phyloP scores from a whole-genome alignment of 495 filamentous ascomycete genomes.

The Tuber magnatum region DNA sequence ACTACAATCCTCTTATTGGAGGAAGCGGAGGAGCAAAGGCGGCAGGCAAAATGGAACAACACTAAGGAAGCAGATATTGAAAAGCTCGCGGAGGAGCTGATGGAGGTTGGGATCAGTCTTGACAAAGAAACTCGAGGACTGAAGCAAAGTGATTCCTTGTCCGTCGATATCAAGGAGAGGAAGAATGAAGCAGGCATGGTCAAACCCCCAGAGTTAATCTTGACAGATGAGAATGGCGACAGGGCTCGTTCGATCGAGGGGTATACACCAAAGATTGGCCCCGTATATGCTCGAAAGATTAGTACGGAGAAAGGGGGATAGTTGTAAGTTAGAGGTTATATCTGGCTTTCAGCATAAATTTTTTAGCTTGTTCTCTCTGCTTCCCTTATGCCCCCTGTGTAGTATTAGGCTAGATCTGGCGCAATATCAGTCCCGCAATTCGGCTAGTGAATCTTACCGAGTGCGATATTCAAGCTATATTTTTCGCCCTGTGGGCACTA shows the following conservation, averaged over 20 bases:
- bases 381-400: neutral
- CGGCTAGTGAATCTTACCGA: neutral
- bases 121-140: constrained; percentile 29
- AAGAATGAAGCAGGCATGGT: neutral
- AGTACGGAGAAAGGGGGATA: neutral
- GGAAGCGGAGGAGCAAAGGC: constrained; percentile 18
- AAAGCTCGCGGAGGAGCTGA: constrained; percentile 39
- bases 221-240: constrained; percentile 2
- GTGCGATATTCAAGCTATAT: neutral
- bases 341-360: neutral
- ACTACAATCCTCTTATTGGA: constrained; percentile 19
- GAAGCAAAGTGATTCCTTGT: constrained; percentile 1
- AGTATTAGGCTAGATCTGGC: neutral
- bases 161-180: neutral
- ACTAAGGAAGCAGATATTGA: constrained; percentile 22
- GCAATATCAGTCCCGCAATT: neutral
- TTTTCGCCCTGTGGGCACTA: neutral
- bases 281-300: neutral
- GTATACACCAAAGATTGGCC: constrained; percentile 25
- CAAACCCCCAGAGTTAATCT: constrained; percentile 1
- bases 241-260: constrained; percentile 22
- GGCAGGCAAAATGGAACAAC: constrained; percentile 7
- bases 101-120: constrained; percentile 44
- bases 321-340: neutral
- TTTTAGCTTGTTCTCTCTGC: neutral